Base-by-base conservation (phyloP, 352 stramenopile species). In the Pythium phragmitis region DNA sequence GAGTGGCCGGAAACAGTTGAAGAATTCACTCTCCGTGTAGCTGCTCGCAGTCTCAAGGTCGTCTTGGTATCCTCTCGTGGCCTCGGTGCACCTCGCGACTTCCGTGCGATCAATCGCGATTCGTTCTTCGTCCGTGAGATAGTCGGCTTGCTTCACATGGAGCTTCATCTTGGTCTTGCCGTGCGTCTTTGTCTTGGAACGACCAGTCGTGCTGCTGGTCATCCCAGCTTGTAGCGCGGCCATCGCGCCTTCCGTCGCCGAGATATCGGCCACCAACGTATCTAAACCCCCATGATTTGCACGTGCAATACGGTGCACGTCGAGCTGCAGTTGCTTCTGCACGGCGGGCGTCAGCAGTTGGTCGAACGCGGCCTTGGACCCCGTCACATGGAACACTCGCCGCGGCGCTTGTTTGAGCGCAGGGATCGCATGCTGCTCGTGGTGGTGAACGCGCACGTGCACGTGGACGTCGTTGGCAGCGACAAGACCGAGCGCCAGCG, bases 1-100 rank as follows among this genome's bases (percentile, higher is more conserved):
- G 11, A 65, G 59, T 43, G 79, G 80, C 41, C 77, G 82, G 63
- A 89, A 92, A 63, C 84, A 92, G 42, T 89, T 73, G 49, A 92
- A 92, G 56, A 82, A 92, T 28, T 69, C 68, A 56, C 67, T 90
- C 16, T 80, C 60, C 0, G 70, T 73, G 63, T 87, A 87, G 50
- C 39, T 30, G 16, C 57, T 36, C 50, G 54, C 23, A 5, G 21
- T 13, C 26, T 9, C 37, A 42, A 89, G 54, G 13, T 65, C 48
- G 37, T 66, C 59, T 46, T 87, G 41, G 55, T 87, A 89, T 7
- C 77, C 79, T 19, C 81, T 67, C 3, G 79, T 89, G 9, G 60
- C 57, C 60, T 86, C 43, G 12, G 75, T 45, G 54, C 83, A 92
- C 46, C 67, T 69, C 5, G 48, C 57, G 3, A 89, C 77, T 36